These are phyloP conservation scores for Fusarium sp. DNA, from an alignment of 2,329 filamentous ascomycete species.

Conservation along the genomic window DNA sequence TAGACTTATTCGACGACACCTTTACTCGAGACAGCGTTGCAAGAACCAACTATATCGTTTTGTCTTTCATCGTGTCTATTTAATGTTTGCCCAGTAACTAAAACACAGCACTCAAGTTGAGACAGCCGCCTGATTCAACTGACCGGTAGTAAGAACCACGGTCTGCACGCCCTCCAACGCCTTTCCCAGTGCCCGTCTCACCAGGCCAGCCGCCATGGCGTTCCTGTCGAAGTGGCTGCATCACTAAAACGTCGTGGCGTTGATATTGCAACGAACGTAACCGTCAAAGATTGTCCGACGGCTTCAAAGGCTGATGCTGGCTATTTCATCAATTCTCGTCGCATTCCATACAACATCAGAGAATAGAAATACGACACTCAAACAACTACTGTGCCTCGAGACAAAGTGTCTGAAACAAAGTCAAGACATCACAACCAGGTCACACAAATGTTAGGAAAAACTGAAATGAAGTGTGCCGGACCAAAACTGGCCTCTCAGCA, in stretches of 20 bases:
- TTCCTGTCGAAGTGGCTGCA: not conserved
- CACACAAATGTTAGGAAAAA: not conserved
- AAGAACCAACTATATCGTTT: not conserved
- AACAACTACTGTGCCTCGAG: conserved; percentile 3
- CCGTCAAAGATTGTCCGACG: not conserved
- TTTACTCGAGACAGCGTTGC: not conserved
- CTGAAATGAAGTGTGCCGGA: conserved; percentile 39
- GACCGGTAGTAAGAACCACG: not conserved
- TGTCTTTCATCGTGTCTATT: not conserved
- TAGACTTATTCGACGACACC: not conserved
- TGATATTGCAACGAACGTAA: not conserved
- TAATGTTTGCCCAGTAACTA: not conserved
- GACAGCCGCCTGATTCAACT: conserved; percentile 23
- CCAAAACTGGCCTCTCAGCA: conserved; percentile 56
- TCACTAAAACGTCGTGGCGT: not conserved
- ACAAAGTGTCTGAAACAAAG: not conserved
- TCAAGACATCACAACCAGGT: not conserved
- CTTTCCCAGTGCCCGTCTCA: conserved; percentile 17
- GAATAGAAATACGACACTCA: not conserved
- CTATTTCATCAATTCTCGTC: not conserved
- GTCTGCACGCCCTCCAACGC: conserved; percentile 19
- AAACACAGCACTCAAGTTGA: conserved; percentile 9
- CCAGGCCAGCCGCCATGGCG: conserved; percentile 1
- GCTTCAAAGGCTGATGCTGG: not conserved
- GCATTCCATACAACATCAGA: not conserved